Percentiles rank a stretch among this genome's conserved stretches.
Conservation (phyloP, 106 monocot species). For the Platanthera zijinensis region DNA sequence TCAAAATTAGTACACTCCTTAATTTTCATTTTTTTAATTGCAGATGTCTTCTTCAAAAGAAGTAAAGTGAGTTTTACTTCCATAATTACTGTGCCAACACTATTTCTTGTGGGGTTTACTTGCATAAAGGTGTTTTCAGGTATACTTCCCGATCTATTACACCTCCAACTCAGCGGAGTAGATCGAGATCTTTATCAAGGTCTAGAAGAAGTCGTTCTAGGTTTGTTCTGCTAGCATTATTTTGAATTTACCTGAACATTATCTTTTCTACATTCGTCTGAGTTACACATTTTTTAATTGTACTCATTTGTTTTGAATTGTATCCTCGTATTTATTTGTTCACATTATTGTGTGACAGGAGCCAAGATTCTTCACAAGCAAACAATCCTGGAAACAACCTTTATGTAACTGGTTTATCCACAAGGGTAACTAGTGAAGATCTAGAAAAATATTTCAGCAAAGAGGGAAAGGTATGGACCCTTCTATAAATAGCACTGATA, state of each 20-base stretch:
- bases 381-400: conserved; percentile 80
- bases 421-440: conserved; percentile 51
- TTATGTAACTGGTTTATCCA: conserved; percentile 71
- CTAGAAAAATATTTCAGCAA: conserved; percentile 76
- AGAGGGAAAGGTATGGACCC: conserved; percentile 61
- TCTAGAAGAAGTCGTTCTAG: conserved; percentile 49
- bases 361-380: conserved; percentile 24
- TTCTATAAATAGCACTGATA: not conserved
- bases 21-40: conserved; percentile 9
- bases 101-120: not conserved
- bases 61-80: conserved; percentile 15
- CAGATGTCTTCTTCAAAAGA: conserved; percentile 22
- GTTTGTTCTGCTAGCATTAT: conserved; percentile 8
- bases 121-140: conserved; percentile 15
- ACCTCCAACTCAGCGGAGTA: conserved; percentile 25
- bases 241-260: not conserved
- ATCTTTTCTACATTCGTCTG: not conserved
- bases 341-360: conserved; percentile 25
- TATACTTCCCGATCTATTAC: conserved; percentile 54
- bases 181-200: conserved; percentile 36
- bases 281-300: not conserved
- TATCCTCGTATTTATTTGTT: not conserved
- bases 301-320: not conserved
- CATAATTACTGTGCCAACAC: not conserved
- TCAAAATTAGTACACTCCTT: not conserved